Evolutionary conservation across 495 filamentous ascomycete genomes (phyloP).

Genomic region (Tuber umbilicatum): DNA sequence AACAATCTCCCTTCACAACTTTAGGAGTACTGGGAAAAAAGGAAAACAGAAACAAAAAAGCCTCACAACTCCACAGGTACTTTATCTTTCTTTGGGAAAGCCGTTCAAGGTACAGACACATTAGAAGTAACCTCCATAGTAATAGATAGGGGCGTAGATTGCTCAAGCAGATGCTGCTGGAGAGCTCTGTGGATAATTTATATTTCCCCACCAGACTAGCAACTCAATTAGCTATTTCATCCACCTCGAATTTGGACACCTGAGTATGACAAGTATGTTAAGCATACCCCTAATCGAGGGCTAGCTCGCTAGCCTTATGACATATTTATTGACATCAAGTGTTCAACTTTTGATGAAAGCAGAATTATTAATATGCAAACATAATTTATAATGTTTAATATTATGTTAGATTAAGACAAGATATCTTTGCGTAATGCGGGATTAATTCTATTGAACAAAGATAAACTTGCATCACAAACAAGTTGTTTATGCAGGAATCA

Average conservation of each 20-base stretch:
- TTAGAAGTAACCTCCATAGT: constrained; percentile 47
- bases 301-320: too few species aligned
- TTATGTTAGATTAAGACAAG: too few species aligned
- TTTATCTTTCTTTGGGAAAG: constrained; percentile 74
- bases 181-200: constrained; percentile 78
- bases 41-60: not conserved
- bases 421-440: too few species aligned
- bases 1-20: not conserved
- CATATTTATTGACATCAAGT: too few species aligned
- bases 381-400: too few species aligned
- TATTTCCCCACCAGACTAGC: not conserved
- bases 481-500: too few species aligned
- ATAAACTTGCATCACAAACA: too few species aligned
- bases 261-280: too few species aligned
- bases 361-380: too few species aligned
- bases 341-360: too few species aligned
- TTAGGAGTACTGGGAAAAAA: not conserved
- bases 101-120: constrained; percentile 58
- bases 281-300: too few species aligned
- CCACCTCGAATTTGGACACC: not conserved
- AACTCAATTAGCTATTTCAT: not conserved
- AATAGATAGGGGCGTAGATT: constrained; percentile 26
- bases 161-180: constrained; percentile 67
- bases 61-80: constrained; percentile 34
- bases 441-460: too few species aligned